Percentiles rank a stretch among this genome's conserved stretches.
phyloP scores from a whole-genome alignment of 1,284 basidiomycete genomes.

The Sphagnurus paluster region DNA sequence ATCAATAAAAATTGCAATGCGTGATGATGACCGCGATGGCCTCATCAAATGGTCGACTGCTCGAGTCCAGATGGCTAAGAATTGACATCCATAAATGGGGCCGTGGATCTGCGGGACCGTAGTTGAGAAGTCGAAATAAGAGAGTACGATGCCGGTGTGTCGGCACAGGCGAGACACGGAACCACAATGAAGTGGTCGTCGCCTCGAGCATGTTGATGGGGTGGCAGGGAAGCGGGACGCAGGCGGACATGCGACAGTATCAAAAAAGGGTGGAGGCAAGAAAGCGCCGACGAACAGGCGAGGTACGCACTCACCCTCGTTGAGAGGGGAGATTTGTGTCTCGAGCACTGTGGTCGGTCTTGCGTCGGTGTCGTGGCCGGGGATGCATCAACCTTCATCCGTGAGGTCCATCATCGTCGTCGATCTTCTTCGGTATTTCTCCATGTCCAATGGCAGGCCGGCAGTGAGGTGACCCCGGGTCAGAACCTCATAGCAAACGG shows the following conservation, averaged over 20 bases:
- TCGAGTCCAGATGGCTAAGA: constrained; percentile 25
- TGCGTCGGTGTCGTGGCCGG: constrained; percentile 63
- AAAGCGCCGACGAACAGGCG: constrained; percentile 50
- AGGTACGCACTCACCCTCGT: constrained; percentile 49
- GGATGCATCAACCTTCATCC: constrained; percentile 44
- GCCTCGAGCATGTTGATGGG: constrained; percentile 60
- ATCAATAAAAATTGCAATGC: constrained; percentile 26
- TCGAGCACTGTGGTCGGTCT: constrained; percentile 61
- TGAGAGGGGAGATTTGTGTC: constrained; percentile 41
- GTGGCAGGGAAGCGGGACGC: constrained; percentile 49
- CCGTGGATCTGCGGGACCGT: constrained; percentile 23
- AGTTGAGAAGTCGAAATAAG: constrained; percentile 20
- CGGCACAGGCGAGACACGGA: constrained; percentile 68
- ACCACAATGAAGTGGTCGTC: constrained; percentile 79
- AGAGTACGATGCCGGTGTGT: constrained; percentile 60
- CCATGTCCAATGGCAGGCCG: constrained; percentile 20
- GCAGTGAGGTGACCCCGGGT: constrained; percentile 34
- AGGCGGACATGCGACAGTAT: constrained; percentile 39
- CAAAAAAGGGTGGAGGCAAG: constrained; percentile 51
- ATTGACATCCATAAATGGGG: constrained; percentile 27
- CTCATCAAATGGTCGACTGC: constrained; percentile 14
- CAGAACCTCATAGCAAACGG: constrained; percentile 28
- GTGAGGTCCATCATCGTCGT: constrained; percentile 45
- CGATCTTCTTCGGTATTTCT: constrained; percentile 26
- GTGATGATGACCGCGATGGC: constrained; percentile 17